Percentiles rank a stretch among this genome's conserved stretches.
Evolutionary conservation across 495 filamentous ascomycete genomes (phyloP).

Genomic region (Penicillium silybi): DNA sequence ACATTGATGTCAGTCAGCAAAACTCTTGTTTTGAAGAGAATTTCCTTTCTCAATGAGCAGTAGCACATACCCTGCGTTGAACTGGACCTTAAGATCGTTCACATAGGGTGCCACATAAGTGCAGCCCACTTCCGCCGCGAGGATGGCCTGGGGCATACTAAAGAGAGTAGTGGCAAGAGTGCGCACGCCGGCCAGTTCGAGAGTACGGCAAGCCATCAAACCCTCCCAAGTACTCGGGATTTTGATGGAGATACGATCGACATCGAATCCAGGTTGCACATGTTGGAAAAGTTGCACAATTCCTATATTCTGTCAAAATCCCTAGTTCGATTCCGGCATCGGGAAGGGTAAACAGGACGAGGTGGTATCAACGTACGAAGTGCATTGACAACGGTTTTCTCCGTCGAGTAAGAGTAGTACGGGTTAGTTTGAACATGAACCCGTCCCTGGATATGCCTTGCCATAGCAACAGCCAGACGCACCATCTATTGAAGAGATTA

Average conservation of each 20-base stretch:
- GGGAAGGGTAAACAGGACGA: not conserved
- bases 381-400: constrained; percentile 53
- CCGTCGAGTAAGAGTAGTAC: constrained; percentile 47
- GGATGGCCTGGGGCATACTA: constrained; percentile 52
- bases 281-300: constrained; percentile 46
- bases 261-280: constrained; percentile 45
- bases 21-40: no score
- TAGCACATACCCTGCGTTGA: constrained; percentile 45
- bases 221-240: constrained; percentile 64
- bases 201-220: constrained; percentile 54
- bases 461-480: constrained; percentile 49
- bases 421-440: constrained; percentile 64
- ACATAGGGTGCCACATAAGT: constrained; percentile 61
- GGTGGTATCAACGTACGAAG: constrained; percentile 38
- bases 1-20: not conserved
- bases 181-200: constrained; percentile 48
- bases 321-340: not conserved
- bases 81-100: constrained; percentile 61
- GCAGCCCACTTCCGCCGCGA: constrained; percentile 55
- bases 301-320: constrained; percentile 25
- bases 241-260: constrained; percentile 56
- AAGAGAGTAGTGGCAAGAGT: constrained; percentile 63
- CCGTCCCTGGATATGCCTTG: constrained; percentile 47
- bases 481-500: constrained; percentile 36
- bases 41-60: no score